Evolutionary conservation across 805 yeast genomes (phyloP), one percentile per base, ranked within the genome.

Genomic region (Saturnispora hagleri): DNA sequence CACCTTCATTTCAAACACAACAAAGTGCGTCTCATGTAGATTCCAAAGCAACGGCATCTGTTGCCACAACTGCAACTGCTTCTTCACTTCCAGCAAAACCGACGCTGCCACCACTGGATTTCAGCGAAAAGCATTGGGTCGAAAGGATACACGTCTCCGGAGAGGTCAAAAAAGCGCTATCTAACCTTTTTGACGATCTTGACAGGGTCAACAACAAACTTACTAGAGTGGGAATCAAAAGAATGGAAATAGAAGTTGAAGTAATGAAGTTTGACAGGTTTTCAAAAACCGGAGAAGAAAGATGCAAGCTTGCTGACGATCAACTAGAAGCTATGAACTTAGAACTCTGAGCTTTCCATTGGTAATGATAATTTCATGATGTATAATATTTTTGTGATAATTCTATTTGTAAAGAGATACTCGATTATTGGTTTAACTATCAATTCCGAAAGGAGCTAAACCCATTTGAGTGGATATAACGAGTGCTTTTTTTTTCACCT

Each of bases 311-410:
- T 31, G 59, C 62, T 33, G 73, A 65, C 43, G 81, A 78, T 54
- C 76, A 75, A 57, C 64, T 78, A 43, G 81, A 76, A 55, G 76
- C 76, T 53, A 69, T 77, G 63, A 65, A 75, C 24, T 71, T 71
- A 53, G 40, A 38, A 41, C 43, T 51, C 36, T 18, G 44, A 43
- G 31, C n/a, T 41, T 17, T 20, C 12, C 17, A 18, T 20, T 9
- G 15, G 12, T 38, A 5, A n/a, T 9, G 8, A 6, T 8, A 12
- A 38, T 12, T 38, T 38, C 9, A 38, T 17, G 15, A 20, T 38
- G 42, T 38, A 38, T 38, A 38, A 38, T 38, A 38, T 38, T 18
- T 38, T 38, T 18, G 20, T 38, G 18, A 18, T 38, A 20, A 38
- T 18, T 26, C 20, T 13, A 18, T 18, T 9, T 38, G 22, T 18